Conservation (phyloP, 495 filamentous ascomycete genomes). For the Podospora conica region DNA sequence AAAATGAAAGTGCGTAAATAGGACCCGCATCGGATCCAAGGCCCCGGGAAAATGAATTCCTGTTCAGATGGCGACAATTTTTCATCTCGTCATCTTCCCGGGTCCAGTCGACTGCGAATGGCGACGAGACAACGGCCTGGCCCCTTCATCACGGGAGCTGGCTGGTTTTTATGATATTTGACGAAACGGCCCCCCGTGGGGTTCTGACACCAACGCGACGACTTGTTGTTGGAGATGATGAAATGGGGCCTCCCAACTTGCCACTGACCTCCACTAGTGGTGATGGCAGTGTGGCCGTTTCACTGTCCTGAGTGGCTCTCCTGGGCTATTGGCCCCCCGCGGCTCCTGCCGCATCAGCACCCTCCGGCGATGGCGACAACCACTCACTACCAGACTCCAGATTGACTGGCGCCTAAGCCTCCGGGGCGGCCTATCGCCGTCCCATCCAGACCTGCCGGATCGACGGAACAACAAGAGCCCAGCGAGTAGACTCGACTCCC, state of each 20-base stretch:
- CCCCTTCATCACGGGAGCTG: background rate
- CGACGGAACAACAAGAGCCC: background rate
- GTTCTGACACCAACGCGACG: background rate
- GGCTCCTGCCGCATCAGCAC: slow-evolving; percentile 9
- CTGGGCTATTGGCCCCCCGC: slow-evolving; percentile 1
- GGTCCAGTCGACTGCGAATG: too few species aligned
- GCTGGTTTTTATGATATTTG: background rate
- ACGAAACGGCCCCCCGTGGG: background rate
- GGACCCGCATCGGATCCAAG: too few species aligned
- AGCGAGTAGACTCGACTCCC: background rate
- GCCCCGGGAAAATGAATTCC: too few species aligned
- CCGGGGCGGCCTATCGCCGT: background rate
- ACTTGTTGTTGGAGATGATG: background rate
- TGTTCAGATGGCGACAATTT: too few species aligned
- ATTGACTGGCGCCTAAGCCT: slow-evolving; percentile 4
- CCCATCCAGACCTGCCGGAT: background rate
- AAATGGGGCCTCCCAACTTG: background rate
- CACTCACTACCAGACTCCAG: background rate
- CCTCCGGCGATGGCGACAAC: background rate
- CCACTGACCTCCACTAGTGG: background rate
- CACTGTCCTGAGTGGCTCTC: background rate
- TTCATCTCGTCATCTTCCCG: background rate
- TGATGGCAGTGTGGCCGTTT: background rate
- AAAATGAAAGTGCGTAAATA: background rate
- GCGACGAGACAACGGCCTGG: background rate